phyloP scores from a whole-genome alignment of 2,329 filamentous ascomycete species.

The Xylaria sp. region DNA sequence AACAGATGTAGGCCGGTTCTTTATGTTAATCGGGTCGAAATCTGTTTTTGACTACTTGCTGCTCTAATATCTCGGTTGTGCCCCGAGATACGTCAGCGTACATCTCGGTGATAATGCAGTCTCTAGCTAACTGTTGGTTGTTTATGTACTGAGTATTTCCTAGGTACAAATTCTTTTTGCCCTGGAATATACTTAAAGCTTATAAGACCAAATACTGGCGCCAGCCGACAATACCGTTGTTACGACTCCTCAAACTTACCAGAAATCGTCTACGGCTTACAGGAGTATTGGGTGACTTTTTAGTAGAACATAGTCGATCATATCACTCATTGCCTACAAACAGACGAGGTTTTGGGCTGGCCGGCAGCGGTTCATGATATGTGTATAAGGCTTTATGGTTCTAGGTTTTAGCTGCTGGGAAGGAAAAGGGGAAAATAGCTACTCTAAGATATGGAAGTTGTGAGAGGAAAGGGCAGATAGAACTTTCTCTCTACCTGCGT shows the following conservation, averaged over 20 bases:
- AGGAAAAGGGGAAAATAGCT: neutral
- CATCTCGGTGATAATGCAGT: too few relatives aligned
- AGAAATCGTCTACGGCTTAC: neutral
- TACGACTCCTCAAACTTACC: neutral
- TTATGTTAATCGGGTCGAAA: neutral
- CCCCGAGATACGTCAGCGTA: neutral
- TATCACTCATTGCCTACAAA: neutral
- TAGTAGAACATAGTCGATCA: neutral
- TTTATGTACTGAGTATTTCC: neutral
- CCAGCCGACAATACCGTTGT: neutral
- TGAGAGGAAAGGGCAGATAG: neutral
- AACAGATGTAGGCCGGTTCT: neutral
- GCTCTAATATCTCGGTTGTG: neutral
- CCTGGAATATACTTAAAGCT: neutral
- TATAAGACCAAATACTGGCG: neutral
- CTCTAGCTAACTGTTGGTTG: too few relatives aligned
- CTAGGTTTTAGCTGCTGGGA: neutral
- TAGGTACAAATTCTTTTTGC: neutral
- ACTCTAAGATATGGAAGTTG: neutral
- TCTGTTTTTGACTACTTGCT: neutral
- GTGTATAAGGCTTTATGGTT: neutral
- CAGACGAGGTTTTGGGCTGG: neutral
- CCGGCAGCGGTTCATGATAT: neutral
- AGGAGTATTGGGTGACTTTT: neutral
- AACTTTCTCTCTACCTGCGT: neutral